Percentiles rank a stretch among this genome's conserved stretches.
These are phyloP conservation scores for Penicillium flavigenum DNA, from an alignment of 495 filamentous ascomycete genomes.

Conservation along the genomic window DNA sequence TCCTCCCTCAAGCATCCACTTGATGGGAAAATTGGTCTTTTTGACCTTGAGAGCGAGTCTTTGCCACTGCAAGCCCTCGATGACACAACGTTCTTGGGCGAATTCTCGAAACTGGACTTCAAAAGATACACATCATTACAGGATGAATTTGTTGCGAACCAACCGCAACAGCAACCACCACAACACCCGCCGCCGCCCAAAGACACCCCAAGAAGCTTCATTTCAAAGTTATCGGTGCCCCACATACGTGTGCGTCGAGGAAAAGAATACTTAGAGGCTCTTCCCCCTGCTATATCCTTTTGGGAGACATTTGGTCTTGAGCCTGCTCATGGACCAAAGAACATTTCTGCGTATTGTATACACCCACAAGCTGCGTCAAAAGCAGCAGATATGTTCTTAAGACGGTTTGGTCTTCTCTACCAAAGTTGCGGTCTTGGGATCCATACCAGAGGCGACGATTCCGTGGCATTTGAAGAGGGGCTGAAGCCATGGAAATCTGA, in stretches of 20 bases:
- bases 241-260: conserved; percentile 76
- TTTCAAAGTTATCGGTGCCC: conserved; percentile 52
- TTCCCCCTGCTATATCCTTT: conserved; percentile 77
- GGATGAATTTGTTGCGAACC: conserved; percentile 26
- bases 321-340: conserved; percentile 74
- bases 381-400: conserved; percentile 66
- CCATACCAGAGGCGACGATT: conserved; percentile 58
- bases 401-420: conserved; percentile 70
- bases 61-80: conserved; percentile 33
- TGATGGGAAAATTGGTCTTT: conserved; percentile 31
- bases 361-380: conserved; percentile 61
- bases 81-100: conserved; percentile 30
- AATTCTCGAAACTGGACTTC: conserved; percentile 38
- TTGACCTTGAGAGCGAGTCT: conserved; percentile 32
- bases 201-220: conserved; percentile 30
- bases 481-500: conserved; percentile 53
- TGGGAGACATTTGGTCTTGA: conserved; percentile 89
- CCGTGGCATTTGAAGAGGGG: conserved; percentile 55
- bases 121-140: conserved; percentile 40
- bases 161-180: conserved; percentile 12
- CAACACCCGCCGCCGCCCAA: conserved; percentile 23
- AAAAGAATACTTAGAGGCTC: conserved; percentile 69
- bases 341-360: conserved; percentile 78
- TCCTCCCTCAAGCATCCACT: conserved; percentile 45
- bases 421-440: conserved; percentile 75